Evolutionary conservation across 2,329 filamentous ascomycete genomes (phyloP).

Genomic region (Catunica adiposa): DNA sequence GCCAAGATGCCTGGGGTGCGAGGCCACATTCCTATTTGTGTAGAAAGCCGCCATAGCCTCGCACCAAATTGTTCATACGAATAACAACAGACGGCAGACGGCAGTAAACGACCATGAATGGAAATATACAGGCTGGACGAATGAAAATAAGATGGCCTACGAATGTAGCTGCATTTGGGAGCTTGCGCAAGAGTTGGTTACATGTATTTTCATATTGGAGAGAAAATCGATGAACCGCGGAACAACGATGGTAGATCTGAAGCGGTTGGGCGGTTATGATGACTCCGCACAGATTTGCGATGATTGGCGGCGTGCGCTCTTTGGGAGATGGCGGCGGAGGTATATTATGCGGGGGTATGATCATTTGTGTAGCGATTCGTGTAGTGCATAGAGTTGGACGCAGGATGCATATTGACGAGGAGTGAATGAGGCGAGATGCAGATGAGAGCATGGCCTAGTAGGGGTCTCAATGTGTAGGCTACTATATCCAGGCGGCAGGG

Average conservation of each 20-base stretch:
- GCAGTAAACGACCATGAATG: neutral
- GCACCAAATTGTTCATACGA: neutral
- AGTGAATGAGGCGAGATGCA: neutral
- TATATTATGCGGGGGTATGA: neutral
- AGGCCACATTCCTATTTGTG: neutral
- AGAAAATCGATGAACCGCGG: too few relatives aligned
- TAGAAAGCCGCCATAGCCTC: neutral
- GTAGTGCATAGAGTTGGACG: neutral
- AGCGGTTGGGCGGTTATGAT: neutral
- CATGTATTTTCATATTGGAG: too few relatives aligned
- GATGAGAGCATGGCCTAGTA: neutral
- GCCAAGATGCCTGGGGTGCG: neutral
- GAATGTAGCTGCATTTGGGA: neutral
- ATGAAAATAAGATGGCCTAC: neutral
- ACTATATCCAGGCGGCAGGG: neutral
- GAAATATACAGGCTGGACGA: neutral
- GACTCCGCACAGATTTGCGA: neutral
- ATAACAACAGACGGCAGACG: neutral
- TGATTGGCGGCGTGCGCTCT: neutral
- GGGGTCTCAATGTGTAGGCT: neutral
- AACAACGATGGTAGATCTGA: neutral
- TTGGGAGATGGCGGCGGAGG: neutral
- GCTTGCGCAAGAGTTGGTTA: neutral
- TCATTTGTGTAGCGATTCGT: neutral
- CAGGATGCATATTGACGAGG: neutral